These are phyloP conservation scores for Sporisorium exsertum DNA, from an alignment of 1,284 basidiomycete genomes.

Conservation along the genomic window DNA sequence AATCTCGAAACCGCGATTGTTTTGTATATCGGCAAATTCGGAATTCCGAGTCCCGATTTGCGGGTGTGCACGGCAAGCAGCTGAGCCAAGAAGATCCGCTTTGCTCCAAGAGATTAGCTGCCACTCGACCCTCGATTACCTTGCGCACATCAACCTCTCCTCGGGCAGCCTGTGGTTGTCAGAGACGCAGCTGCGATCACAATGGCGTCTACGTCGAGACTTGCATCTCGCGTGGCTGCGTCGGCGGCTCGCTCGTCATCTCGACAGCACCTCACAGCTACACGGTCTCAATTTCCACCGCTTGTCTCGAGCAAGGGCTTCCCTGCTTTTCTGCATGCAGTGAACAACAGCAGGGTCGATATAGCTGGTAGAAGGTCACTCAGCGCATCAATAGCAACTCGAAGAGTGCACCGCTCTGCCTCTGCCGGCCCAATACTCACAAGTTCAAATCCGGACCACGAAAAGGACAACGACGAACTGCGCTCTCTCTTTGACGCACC, in stretches of 20 bases:
- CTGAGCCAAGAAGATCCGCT: conserved; percentile 35
- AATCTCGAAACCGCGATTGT: conserved; percentile 2
- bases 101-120: neutral
- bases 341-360: neutral
- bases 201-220: conserved; percentile 22
- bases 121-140: neutral
- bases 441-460: conserved; percentile 20
- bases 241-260: conserved; percentile 22
- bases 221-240: conserved; percentile 18
- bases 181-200: neutral
- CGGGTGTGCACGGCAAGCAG: conserved; percentile 25
- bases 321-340: neutral
- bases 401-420: conserved; percentile 18
- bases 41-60: conserved; percentile 20
- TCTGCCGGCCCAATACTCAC: conserved; percentile 13
- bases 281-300: conserved; percentile 6
- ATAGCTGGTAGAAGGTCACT: conserved; percentile 7
- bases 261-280: conserved; percentile 6
- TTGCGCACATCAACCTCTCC: neutral
- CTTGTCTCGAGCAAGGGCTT: neutral
- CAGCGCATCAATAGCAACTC: conserved; percentile 4
- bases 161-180: neutral
- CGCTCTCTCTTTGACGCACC: conserved; percentile 54
- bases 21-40: conserved; percentile 31
- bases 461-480: conserved; percentile 49